These are phyloP conservation scores for Tricholoma sp. DNA, from an alignment of 768 basidiomycete species.

Conservation along the genomic window DNA sequence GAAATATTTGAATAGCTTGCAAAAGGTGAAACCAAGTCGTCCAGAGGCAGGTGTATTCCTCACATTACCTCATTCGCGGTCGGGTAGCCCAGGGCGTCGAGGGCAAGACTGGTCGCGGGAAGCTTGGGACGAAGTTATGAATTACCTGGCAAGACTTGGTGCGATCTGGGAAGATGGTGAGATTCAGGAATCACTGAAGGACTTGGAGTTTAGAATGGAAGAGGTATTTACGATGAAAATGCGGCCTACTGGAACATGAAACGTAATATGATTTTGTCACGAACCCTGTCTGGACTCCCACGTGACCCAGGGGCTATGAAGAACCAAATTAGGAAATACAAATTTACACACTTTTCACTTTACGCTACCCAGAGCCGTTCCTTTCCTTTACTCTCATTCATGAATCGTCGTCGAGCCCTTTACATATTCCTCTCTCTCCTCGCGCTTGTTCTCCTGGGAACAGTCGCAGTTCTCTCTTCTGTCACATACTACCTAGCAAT, in stretches of 20 bases:
- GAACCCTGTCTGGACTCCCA: too few species aligned
- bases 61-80: constrained; percentile 36
- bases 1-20: constrained; percentile 47
- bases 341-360: not conserved
- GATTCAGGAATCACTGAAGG: constrained; percentile 45
- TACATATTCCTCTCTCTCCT: constrained; percentile 46
- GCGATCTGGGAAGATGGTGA: constrained; percentile 46
- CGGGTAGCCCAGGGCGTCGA: constrained; percentile 35
- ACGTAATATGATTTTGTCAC: constrained; percentile 11
- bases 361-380: constrained; percentile 1
- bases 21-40: constrained; percentile 24
- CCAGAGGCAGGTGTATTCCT: constrained; percentile 52
- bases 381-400: constrained; percentile 19
- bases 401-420: constrained; percentile 42
- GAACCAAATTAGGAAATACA: not conserved
- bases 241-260: constrained; percentile 30
- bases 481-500: constrained; percentile 88
- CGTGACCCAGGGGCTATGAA: too few species aligned
- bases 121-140: constrained; percentile 58
- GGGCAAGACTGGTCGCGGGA: constrained; percentile 71
- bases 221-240: constrained; percentile 43
- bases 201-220: constrained; percentile 44
- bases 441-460: constrained; percentile 78
- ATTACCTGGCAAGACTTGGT: constrained; percentile 43
- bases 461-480: constrained; percentile 86